Evolutionary conservation across 139 green algal species (phyloP).

Genomic region (Coelastrella sp.): DNA sequence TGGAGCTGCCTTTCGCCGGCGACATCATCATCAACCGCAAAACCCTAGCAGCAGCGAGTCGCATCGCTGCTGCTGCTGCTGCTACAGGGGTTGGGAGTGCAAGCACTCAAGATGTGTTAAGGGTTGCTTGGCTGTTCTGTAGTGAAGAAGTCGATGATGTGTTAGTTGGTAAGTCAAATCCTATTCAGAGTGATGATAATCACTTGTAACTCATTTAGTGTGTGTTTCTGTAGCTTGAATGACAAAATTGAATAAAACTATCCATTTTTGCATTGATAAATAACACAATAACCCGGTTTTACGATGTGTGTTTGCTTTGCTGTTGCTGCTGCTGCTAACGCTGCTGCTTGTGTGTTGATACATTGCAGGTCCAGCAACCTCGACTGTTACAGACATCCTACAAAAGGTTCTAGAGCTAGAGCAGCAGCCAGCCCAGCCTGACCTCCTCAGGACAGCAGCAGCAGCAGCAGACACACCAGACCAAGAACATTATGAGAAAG

Average conservation of each 20-base stretch:
- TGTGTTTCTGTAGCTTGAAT: too few relatives aligned
- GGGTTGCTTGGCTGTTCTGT: conserved; percentile 10
- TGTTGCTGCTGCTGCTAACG: not conserved
- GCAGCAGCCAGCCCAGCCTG: not conserved
- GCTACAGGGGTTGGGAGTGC: not conserved
- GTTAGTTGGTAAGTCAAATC: too few relatives aligned
- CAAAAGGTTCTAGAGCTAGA: not conserved
- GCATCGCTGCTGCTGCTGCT: not conserved
- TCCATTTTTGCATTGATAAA: too few relatives aligned
- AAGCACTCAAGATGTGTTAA: conserved; percentile 37
- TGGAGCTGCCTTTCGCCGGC: not conserved
- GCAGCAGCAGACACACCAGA: conserved; percentile 6
- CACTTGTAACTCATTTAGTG: too few relatives aligned
- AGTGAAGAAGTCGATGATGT: not conserved
- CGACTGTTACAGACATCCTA: not conserved
- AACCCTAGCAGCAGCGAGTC: not conserved
- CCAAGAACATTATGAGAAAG: not conserved
- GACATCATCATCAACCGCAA: not conserved
- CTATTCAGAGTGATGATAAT: too few relatives aligned
- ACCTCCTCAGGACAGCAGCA: not conserved
- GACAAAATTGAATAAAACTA: too few relatives aligned
- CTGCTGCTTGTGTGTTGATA: not conserved
- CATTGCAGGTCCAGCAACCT: not conserved
- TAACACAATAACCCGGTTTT: too few relatives aligned
- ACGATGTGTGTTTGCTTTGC: too few relatives aligned